Conservation (phyloP, 495 filamentous ascomycete species). For the Neurospora sp. region DNA sequence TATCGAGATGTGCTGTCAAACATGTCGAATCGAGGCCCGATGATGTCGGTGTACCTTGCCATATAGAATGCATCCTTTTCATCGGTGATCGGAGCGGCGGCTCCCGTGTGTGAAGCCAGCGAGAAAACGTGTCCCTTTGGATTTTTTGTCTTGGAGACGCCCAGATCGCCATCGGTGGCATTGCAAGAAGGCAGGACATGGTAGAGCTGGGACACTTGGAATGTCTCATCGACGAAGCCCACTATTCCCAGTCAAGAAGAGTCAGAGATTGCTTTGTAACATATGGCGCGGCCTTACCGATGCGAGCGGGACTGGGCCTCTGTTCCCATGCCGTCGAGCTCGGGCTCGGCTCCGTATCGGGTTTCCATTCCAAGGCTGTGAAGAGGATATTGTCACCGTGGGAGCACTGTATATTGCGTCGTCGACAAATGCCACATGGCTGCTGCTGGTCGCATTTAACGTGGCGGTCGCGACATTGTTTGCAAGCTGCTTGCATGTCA, state of each 20-base stretch:
- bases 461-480: neutral
- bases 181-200: neutral
- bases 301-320: neutral
- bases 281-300: neutral
- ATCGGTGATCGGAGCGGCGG: neutral
- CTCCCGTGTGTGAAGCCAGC: neutral
- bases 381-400: neutral
- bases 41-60: neutral
- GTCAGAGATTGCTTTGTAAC: neutral
- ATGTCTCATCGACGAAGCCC: neutral
- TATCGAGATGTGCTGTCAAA: neutral
- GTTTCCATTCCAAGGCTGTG: neutral
- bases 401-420: neutral
- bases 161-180: neutral
- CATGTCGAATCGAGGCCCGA: neutral
- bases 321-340: neutral
- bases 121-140: neutral
- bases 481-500: neutral
- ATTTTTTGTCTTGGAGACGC: neutral
- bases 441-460: neutral
- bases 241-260: neutral
- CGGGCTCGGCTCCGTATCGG: neutral
- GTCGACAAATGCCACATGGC: neutral
- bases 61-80: neutral
- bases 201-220: neutral